Conservation (phyloP, 768 basidiomycete species). For the Suillus clintonianus region DNA sequence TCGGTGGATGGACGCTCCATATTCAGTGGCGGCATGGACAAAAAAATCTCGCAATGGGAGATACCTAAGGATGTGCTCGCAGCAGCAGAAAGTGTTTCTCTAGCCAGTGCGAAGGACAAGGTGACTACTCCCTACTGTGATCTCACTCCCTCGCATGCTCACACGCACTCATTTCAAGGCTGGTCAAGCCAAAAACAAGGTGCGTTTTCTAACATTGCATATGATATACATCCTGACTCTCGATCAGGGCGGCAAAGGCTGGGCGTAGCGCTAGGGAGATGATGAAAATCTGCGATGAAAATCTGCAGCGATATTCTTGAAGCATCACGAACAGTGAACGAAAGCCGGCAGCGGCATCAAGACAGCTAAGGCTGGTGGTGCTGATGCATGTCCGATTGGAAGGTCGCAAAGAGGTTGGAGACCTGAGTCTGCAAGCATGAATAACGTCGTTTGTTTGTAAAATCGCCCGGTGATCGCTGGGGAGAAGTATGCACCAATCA, state of each 20-base stretch:
- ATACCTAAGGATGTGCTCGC: not conserved
- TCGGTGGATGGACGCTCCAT: not conserved
- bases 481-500: slow-evolving; percentile 63
- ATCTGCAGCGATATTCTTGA: too few species aligned
- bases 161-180: not conserved
- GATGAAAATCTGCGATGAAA: too few species aligned
- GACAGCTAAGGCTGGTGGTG: too few species aligned
- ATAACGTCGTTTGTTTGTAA: too few species aligned
- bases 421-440: too few species aligned
- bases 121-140: not conserved
- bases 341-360: too few species aligned
- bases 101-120: not conserved
- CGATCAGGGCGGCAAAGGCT: not conserved
- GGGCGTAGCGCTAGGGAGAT: too few species aligned
- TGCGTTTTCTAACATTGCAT: not conserved
- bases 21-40: not conserved
- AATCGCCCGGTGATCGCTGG: slow-evolving; percentile 19
- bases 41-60: not conserved
- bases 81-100: not conserved
- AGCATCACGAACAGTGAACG: too few species aligned
- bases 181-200: not conserved
- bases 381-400: too few species aligned
- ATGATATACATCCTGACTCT: not conserved
- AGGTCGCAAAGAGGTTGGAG: too few species aligned
- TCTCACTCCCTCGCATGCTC: not conserved